These are phyloP conservation scores for Suillus alpinus DNA, from an alignment of 768 basidiomycete species.

Conservation along the genomic window DNA sequence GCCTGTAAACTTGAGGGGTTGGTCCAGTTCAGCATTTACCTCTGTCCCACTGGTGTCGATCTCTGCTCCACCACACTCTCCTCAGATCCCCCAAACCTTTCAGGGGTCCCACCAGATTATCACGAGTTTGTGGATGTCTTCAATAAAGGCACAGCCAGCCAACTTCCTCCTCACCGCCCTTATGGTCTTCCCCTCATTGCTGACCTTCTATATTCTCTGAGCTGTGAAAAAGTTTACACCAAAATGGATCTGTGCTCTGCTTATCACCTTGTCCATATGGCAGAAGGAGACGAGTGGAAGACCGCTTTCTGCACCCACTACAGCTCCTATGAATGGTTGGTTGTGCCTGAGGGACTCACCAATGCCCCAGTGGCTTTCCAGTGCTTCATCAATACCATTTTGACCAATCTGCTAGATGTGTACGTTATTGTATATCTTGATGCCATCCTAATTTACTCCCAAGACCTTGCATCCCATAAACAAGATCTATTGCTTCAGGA, in stretches of 20 bases:
- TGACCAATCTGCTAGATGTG: background rate
- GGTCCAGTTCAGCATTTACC: too few species aligned
- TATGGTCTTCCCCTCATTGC: too few species aligned
- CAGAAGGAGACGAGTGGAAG: background rate
- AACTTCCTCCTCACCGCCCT: too few species aligned
- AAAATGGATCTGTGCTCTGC: too few species aligned
- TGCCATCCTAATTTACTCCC: background rate
- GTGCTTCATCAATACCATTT: background rate
- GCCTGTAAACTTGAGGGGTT: too few species aligned
- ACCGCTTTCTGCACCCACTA: background rate
- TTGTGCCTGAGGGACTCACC: background rate
- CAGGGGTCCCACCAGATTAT: too few species aligned
- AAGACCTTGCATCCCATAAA: background rate
- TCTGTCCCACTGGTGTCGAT: rapidly evolving
- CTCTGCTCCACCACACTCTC: too few species aligned
- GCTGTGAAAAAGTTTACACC: too few species aligned
- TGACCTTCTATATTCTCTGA: too few species aligned
- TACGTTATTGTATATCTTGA: background rate
- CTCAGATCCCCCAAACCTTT: rapidly evolving
- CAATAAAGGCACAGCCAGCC: too few species aligned
- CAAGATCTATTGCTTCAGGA: too few species aligned
- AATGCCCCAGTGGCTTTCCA: background rate
- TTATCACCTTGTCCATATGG: background rate
- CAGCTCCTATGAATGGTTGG: background rate
- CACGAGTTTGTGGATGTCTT: too few species aligned